Conservation (phyloP, 139 green algal genomes). For the Chlorella sp. region DNA sequence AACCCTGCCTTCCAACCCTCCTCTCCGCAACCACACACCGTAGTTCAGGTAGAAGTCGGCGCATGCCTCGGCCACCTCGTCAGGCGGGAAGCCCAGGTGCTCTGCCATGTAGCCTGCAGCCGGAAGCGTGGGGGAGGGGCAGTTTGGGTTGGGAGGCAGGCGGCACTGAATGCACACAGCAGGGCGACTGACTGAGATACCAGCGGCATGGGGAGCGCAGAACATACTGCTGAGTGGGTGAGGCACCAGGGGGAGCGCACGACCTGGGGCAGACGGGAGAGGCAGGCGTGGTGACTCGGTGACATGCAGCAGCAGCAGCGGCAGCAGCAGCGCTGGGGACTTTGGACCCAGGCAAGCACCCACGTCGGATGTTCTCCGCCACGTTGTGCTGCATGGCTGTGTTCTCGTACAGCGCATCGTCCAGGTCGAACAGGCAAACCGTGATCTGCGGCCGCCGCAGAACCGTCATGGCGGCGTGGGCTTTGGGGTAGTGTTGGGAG, state of each 20-base stretch:
- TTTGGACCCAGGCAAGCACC: neutral
- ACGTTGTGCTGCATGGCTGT: conserved; percentile 52
- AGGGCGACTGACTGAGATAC: neutral
- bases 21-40: conserved; percentile 14
- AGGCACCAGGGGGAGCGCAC: neutral
- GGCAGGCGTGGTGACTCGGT: neutral
- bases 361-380: conserved; percentile 58
- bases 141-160: neutral
- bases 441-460: conserved; percentile 21
- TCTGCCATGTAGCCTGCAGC: conserved; percentile 70
- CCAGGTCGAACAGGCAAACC: conserved; percentile 64
- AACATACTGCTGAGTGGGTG: neutral
- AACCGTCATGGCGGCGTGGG: conserved; percentile 10
- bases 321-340: too few species aligned
- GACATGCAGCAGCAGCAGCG: neutral
- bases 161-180: neutral
- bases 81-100: conserved; percentile 55
- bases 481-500: neutral
- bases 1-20: neutral
- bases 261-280: neutral
- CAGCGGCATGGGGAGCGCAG: too few species aligned
- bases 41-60: conserved; percentile 66
- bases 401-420: conserved; percentile 68
- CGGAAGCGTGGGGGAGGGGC: neutral
- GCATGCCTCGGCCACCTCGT: conserved; percentile 55